A percentile compares a stretch with the other conserved stretches of the same genome.
Conservation (phyloP, 495 filamentous ascomycete genomes). For the Haplographium delicatum region DNA sequence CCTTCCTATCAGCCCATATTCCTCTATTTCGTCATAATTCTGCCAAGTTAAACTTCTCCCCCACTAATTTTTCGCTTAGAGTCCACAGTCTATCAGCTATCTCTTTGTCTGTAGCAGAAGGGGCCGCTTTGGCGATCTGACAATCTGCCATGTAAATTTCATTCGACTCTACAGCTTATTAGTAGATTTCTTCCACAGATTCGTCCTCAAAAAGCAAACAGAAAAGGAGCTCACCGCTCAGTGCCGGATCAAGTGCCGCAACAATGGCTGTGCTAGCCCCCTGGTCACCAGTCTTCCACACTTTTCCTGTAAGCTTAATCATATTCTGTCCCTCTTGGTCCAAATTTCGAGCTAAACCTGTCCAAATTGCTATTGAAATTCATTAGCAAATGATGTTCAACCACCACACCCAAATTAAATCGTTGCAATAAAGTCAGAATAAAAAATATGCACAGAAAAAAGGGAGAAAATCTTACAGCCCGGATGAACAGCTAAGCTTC, state of each 20-base stretch:
- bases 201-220: no score
- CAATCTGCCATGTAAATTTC: background rate
- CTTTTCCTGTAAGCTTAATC: slow-evolving; percentile 29
- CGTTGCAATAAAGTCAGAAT: no score
- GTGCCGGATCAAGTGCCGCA: slow-evolving; percentile 49
- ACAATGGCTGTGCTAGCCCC: slow-evolving; percentile 54
- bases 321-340: slow-evolving; percentile 3
- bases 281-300: slow-evolving; percentile 46
- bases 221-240: slow-evolving; percentile 18
- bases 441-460: no score
- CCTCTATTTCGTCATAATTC: no score
- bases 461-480: slow-evolving; percentile 19
- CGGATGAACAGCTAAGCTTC: slow-evolving; percentile 7
- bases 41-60: background rate
- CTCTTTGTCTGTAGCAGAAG: background rate
- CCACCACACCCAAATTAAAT: background rate
- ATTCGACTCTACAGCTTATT: no score
- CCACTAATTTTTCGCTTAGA: background rate
- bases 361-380: slow-evolving; percentile 16
- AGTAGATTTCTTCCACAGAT: no score
- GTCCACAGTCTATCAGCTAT: background rate
- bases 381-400: background rate
- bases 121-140: background rate
- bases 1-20: no score
- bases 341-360: slow-evolving; percentile 5